Evolutionary conservation across 257 asterid genomes (phyloP).

Genomic region (Lantana camara): DNA sequence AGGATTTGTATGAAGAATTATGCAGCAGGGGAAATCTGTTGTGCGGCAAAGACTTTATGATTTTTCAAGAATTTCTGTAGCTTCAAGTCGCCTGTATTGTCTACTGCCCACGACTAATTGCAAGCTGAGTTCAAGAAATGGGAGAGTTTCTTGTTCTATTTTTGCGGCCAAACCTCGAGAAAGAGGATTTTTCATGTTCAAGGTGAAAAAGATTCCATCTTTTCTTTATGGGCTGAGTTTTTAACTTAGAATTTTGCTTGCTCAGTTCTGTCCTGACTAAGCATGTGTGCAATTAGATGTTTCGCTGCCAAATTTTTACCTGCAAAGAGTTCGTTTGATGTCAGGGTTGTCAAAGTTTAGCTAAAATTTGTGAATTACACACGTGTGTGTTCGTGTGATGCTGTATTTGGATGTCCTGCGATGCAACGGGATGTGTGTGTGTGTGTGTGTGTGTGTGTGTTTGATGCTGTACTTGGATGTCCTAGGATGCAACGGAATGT

Average conservation of each 20-base stretch:
- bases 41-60: conserved; percentile 8
- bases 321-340: conserved; percentile 14
- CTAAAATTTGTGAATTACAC: background rate
- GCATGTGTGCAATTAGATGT: conserved; percentile 7
- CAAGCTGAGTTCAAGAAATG: conserved; percentile 20
- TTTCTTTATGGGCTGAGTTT: conserved; percentile 7
- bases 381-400: background rate
- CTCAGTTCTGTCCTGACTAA: background rate
- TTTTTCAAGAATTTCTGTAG: conserved; percentile 15
- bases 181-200: conserved; percentile 18
- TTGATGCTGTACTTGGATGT: too few species aligned
- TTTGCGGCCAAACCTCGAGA: conserved; percentile 26
- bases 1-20: conserved; percentile 22
- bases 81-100: conserved; percentile 21
- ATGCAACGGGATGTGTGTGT: background rate
- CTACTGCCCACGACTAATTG: conserved; percentile 10
- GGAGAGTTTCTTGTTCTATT: conserved; percentile 24
- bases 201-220: conserved; percentile 26
- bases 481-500: too few species aligned
- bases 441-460: background rate
- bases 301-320: background rate
- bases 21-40: conserved; percentile 30
- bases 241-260: background rate
- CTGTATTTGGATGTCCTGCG: background rate
- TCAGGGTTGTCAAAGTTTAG: background rate